Conservation (phyloP, 2,329 filamentous ascomycete species). For the Didymella pinodella region DNA sequence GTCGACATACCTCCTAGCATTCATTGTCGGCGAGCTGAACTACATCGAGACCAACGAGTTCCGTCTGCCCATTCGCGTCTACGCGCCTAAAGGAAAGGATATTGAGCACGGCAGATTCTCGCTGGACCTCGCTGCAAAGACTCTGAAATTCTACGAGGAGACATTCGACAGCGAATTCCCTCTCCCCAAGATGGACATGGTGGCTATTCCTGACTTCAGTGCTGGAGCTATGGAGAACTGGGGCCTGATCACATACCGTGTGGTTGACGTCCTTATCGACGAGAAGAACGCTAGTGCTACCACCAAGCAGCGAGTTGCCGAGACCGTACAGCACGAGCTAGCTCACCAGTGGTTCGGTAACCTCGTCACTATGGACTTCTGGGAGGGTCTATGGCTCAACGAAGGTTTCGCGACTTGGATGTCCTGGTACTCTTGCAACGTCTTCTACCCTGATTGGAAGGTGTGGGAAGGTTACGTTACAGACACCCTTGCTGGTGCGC, state of each 20-base stretch:
- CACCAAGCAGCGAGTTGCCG: constrained; percentile 90
- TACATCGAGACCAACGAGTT: constrained; percentile 92
- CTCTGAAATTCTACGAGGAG: constrained; percentile 93
- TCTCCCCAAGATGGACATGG: constrained; percentile 94
- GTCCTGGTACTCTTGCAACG: constrained; percentile 93
- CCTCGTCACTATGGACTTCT: constrained; percentile 97
- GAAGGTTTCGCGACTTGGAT: constrained; percentile 92
- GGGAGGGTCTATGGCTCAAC: constrained; percentile 97
- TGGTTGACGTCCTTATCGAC: constrained; percentile 88
- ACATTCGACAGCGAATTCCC: constrained; percentile 88
- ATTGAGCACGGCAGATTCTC: constrained; percentile 93
- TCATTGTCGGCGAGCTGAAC: constrained; percentile 92
- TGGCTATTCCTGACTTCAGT: constrained; percentile 94
- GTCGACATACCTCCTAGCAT: constrained; percentile 95
- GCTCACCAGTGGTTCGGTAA: constrained; percentile 99
- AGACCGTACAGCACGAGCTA: constrained; percentile 95
- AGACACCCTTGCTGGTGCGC: constrained; percentile 86
- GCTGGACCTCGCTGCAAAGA: constrained; percentile 85
- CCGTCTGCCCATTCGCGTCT: constrained; percentile 91
- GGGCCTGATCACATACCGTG: constrained; percentile 93
- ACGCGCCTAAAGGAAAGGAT: constrained; percentile 86
- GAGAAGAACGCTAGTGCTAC: constrained; percentile 90
- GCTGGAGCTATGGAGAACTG: constrained; percentile 99
- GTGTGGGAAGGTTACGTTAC: constrained; percentile 96
- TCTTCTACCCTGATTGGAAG: constrained; percentile 97